Evolutionary conservation across 2,329 filamentous ascomycete species (phyloP).

Genomic region (Macroventuria anomochaeta): DNA sequence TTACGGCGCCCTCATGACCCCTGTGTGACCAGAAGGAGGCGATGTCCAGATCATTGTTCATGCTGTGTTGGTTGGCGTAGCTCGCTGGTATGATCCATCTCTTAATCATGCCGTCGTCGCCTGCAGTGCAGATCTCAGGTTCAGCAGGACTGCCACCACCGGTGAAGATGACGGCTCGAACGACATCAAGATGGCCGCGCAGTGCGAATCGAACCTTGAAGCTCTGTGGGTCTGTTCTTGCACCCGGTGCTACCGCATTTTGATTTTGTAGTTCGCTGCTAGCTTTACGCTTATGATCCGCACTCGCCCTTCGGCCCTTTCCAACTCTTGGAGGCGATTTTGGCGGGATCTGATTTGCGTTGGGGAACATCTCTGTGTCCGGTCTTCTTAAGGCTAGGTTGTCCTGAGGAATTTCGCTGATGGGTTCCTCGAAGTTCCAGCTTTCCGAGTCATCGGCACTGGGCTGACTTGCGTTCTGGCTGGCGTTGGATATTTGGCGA

Average conservation of each 20-base stretch:
- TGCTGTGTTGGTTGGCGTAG: constrained; percentile 68
- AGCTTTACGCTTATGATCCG: constrained; percentile 64
- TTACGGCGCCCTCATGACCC: constrained; percentile 89
- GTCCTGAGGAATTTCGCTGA: constrained; percentile 63
- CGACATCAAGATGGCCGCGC: constrained; percentile 89
- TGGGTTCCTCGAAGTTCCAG: constrained; percentile 91
- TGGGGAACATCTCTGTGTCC: constrained; percentile 87
- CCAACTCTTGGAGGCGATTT: constrained; percentile 77
- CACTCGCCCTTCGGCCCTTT: constrained; percentile 77
- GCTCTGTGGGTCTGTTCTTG: constrained; percentile 71
- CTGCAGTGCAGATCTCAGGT: constrained; percentile 94
- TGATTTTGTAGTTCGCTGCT: constrained; percentile 69
- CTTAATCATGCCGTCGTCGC: constrained; percentile 95
- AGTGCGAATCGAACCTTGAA: constrained; percentile 95
- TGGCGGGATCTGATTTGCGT: constrained; percentile 74
- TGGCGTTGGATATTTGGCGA: constrained; percentile 54
- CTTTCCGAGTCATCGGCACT: constrained; percentile 67
- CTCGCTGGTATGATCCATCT: constrained; percentile 91
- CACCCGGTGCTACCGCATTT: constrained; percentile 50
- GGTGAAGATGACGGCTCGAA: constrained; percentile 94
- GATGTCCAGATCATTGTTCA: constrained; percentile 84
- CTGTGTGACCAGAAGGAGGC: constrained; percentile 94
- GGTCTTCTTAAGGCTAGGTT: constrained; percentile 68
- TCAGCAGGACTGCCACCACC: constrained; percentile 94
- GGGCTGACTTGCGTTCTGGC: constrained; percentile 45